phyloP scores from a whole-genome alignment of 805 yeast species.

The Ogataea wickerhamii region DNA sequence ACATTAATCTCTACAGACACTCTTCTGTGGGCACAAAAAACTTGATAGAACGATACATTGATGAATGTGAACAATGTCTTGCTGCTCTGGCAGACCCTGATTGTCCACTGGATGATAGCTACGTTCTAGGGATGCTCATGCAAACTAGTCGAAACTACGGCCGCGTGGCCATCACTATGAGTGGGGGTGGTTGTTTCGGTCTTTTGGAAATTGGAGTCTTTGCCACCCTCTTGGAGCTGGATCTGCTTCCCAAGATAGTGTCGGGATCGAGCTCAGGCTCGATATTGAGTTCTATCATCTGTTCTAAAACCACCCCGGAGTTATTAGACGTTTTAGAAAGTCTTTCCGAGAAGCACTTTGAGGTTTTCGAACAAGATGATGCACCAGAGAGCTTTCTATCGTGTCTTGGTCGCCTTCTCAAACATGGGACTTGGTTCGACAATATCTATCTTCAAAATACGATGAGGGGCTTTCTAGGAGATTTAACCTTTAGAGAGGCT shows the following conservation, averaged over 20 bases:
- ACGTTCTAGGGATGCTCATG: constrained; percentile 70
- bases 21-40: constrained; percentile 82
- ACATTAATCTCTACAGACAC: constrained; percentile 70
- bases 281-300: constrained; percentile 83
- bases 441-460: constrained; percentile 66
- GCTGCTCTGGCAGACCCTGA: constrained; percentile 37
- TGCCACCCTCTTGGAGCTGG: constrained; percentile 68
- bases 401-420: constrained; percentile 61
- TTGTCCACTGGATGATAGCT: constrained; percentile 56
- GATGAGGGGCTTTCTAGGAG: constrained; percentile 77
- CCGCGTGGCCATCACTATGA: constrained; percentile 86
- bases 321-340: constrained; percentile 52
- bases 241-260: constrained; percentile 77
- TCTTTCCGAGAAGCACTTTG: constrained; percentile 55
- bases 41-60: constrained; percentile 76
- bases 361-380: constrained; percentile 47
- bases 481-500: constrained; percentile 89
- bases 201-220: constrained; percentile 89
- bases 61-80: constrained; percentile 61
- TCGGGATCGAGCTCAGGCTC: constrained; percentile 98
- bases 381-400: constrained; percentile 49
- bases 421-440: constrained; percentile 88
- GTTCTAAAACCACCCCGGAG: constrained; percentile 77
- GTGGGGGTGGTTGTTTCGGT: constrained; percentile 96
- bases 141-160: constrained; percentile 92